A percentile compares a stretch with the other conserved stretches of the same genome.
Conservation (phyloP, 306 rosid species). For the Trichosanthes cucumerina region DNA sequence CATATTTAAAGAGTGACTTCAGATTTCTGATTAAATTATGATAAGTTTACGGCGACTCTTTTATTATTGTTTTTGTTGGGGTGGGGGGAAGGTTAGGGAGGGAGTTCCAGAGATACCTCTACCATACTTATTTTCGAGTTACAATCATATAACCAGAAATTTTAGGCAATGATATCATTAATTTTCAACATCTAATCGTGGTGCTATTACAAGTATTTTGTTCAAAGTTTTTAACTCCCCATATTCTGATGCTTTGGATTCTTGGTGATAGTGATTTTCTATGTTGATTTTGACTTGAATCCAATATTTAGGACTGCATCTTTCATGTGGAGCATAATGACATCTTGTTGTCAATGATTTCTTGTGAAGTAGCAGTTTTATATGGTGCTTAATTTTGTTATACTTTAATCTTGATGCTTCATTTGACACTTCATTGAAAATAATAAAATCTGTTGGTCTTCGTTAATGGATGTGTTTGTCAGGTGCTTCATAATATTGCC, state of each 20-base stretch:
- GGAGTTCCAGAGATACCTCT: background rate
- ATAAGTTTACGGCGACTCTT: background rate
- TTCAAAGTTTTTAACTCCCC: background rate
- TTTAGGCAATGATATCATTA: background rate
- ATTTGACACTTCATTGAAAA: background rate
- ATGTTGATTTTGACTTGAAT: background rate
- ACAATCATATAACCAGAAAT: too few relatives aligned
- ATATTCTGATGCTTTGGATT: background rate
- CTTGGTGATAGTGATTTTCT: background rate
- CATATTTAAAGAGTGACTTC: background rate
- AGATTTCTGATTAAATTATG: background rate
- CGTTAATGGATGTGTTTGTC: constrained; percentile 14
- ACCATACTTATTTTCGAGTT: background rate
- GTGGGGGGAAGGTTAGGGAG: background rate
- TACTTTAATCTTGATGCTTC: background rate
- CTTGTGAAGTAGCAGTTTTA: background rate
- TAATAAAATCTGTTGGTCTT: background rate
- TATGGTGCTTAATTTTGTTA: background rate
- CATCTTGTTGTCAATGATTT: background rate
- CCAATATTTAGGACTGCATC: background rate
- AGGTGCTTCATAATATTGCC: constrained; percentile 87
- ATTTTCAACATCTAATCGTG: background rate
- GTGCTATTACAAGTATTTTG: background rate
- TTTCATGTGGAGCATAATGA: background rate
- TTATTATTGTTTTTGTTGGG: background rate